Evolutionary conservation across 169 alveolate genomes (phyloP).

Genomic region (Cystoisospora suis): DNA sequence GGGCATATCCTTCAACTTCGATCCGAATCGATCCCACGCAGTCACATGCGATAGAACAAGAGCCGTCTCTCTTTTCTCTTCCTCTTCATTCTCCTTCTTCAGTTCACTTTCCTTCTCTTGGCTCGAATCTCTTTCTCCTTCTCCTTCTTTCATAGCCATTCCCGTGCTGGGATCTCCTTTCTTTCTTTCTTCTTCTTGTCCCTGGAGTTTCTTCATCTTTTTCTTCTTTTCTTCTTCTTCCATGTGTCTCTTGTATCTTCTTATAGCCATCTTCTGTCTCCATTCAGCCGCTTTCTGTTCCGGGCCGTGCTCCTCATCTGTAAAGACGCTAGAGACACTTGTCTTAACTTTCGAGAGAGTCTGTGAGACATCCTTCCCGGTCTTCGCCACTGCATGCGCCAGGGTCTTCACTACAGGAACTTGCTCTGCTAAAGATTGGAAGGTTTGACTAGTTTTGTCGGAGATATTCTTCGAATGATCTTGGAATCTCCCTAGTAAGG

Average conservation of each 20-base stretch:
- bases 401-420: not conserved
- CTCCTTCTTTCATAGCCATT: not conserved
- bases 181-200: slow-evolving; percentile 62
- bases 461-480: not conserved
- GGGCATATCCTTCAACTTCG: slow-evolving; percentile 87
- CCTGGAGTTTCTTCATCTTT: slow-evolving; percentile 42
- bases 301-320: slow-evolving; percentile 54
- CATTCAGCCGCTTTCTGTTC: slow-evolving; percentile 68
- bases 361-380: not conserved
- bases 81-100: not conserved
- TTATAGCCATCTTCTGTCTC: slow-evolving; percentile 77
- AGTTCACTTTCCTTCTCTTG: slow-evolving; percentile 49
- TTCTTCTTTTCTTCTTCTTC: not conserved
- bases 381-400: not conserved
- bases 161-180: slow-evolving; percentile 15
- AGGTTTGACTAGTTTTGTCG: not conserved
- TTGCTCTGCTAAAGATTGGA: no score
- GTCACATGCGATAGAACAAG: slow-evolving; percentile 72
- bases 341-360: slow-evolving; percentile 7
- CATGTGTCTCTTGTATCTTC: slow-evolving; percentile 61
- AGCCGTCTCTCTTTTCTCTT: slow-evolving; percentile 59
- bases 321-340: slow-evolving; percentile 19
- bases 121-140: not conserved
- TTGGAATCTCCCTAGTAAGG: slow-evolving; percentile 15
- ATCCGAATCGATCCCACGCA: slow-evolving; percentile 78